Base-by-base conservation (phyloP, 78 protist genomes). In the Dictyostelium purpureum region DNA sequence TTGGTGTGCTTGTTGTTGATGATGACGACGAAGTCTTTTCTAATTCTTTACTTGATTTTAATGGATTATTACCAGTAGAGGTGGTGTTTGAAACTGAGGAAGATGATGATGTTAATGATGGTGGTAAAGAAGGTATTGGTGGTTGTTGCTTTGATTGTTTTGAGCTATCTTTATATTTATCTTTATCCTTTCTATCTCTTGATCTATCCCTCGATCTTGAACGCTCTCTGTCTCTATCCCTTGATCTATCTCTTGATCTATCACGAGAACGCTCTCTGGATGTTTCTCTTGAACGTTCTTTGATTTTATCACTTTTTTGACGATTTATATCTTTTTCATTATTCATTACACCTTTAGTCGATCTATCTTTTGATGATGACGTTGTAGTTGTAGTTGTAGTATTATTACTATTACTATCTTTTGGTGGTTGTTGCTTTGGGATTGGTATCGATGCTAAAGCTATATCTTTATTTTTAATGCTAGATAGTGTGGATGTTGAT, bases 1-100 rank as follows among this genome's bases (percentile, higher is more conserved):
- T 69, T 26, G 76, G 47, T n/a, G 76, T 69, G 35, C 52, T 69
- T 40, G 76, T 40, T 6, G 76, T 69, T 10, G 47, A 40, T 40
- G 71, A 63, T 6, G 76, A 40, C 3, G 47, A 40, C n/a, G 71
- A 63, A 6, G 56, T 19, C n/a, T 69, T 69, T 69, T 69, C 76
- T 40, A 69, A 21, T n/a, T 69, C 76, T 40, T 52, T 69, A 69
- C 76, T 69, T 35, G 76, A 69, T 69, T 69, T 69, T 69, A 69
- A 69, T 49, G n/a, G n/a, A n/a, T n/a, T n/a, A n/a, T n/a, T n/a
- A n/a, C n/a, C n/a, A n/a, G n/a, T n/a, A 16, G 71, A 63, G 6
- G 38, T 63, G 26, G 43, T 33, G 2, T 38, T 63, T 31, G 71
- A 63, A 0, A 42, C 16, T 31, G 71, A 63, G 0, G 52, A 65